Conservation (phyloP, 2,329 filamentous ascomycete species). For the Fusarium tricinctum region DNA sequence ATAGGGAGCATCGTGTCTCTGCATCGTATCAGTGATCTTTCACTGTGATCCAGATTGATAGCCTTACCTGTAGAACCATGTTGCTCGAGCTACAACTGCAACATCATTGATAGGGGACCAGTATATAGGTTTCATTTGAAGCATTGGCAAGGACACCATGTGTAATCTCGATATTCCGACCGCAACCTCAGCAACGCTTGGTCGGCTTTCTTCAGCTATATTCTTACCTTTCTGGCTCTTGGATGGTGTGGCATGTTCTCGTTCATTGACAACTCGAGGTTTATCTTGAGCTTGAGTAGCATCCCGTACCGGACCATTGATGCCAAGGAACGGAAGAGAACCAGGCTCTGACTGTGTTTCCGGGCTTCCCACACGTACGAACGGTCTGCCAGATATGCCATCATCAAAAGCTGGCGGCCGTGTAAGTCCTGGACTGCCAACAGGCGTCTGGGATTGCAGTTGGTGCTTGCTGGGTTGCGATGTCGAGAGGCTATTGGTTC, state of each 20-base stretch:
- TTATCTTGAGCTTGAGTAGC: constrained; percentile 13
- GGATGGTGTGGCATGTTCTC: constrained; percentile 24
- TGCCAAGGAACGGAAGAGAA: constrained; percentile 20
- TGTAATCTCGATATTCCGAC: constrained; percentile 94
- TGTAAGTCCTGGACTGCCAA: constrained; percentile 40
- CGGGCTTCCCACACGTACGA: constrained; percentile 61
- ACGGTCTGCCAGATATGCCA: constrained; percentile 69
- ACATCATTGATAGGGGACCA: constrained; percentile 96
- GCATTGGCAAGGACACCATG: constrained; percentile 83
- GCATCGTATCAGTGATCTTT: constrained; percentile 32
- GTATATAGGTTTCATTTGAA: constrained; percentile 96
- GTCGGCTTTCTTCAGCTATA: constrained; percentile 34
- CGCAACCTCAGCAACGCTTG: constrained; percentile 71
- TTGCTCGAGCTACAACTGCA: constrained; percentile 83
- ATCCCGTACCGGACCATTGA: constrained; percentile 18
- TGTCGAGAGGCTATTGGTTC: constrained; percentile 33
- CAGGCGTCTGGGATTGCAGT: constrained; percentile 43
- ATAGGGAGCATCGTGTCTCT: constrained; percentile 91
- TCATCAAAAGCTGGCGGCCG: constrained; percentile 56
- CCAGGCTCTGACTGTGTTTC: constrained; percentile 47
- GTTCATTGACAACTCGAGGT: constrained; percentile 3
- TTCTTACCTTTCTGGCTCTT: constrained; percentile 14
- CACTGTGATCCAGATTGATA: neutral
- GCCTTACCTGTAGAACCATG: constrained; percentile 89
- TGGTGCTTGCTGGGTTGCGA: constrained; percentile 42